Evolutionary conservation across 768 basidiomycete species (phyloP).

Genomic region (Udeniomyces megalosporus): DNA sequence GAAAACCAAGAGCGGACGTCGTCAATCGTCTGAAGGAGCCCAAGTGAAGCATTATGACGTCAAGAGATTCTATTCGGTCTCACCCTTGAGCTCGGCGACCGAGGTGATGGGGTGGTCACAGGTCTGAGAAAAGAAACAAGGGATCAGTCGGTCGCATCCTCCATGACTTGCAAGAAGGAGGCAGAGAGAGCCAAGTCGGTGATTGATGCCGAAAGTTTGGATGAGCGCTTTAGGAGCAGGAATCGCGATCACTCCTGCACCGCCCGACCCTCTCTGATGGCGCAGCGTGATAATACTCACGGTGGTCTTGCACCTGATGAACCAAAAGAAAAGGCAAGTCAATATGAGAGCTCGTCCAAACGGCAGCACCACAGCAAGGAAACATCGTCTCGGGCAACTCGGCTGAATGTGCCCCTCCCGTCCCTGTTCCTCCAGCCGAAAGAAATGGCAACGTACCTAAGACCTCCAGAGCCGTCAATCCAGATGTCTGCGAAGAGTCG

Average conservation of each 20-base stretch:
- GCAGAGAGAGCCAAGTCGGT: no score
- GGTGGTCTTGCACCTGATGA: conserved; percentile 75
- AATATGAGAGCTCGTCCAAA: neutral
- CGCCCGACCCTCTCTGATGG: no score
- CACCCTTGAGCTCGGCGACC: conserved; percentile 15
- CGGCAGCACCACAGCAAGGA: neutral
- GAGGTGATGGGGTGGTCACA: conserved; percentile 9
- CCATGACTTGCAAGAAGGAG: no score
- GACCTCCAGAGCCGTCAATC: conserved; percentile 79
- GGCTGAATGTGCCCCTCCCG: no score
- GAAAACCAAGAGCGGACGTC: no score
- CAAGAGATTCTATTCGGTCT: neutral
- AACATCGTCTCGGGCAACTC: neutral
- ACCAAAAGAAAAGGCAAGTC: neutral
- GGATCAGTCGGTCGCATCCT: neutral
- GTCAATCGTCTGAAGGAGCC: no score
- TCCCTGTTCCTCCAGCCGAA: no score
- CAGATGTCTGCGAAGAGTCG: conserved; percentile 63
- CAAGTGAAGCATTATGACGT: no score
- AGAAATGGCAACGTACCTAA: neutral
- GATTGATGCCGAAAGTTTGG: no score
- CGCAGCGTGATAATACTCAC: no score
- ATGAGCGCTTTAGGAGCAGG: no score
- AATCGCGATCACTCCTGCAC: no score
- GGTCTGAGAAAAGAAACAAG: neutral